These are phyloP conservation scores for Dactylellina drechsleri DNA, from an alignment of 2,329 filamentous ascomycete species.

Conservation along the genomic window DNA sequence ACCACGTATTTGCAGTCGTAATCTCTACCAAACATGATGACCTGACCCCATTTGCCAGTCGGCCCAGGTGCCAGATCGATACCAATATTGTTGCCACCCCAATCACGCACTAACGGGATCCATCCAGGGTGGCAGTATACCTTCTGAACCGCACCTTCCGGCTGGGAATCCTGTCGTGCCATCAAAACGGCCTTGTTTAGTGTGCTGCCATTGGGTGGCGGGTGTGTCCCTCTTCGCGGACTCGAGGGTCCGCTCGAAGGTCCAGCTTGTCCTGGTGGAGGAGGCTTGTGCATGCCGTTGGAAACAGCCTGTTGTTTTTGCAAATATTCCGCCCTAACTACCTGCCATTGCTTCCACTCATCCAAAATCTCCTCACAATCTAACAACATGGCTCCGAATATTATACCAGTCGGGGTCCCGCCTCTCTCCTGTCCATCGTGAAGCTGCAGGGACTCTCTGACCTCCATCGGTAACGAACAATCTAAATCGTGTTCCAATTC, in stretches of 20 bases:
- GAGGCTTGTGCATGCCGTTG: slow-evolving; percentile 13
- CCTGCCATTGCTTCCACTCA: slow-evolving; percentile 96
- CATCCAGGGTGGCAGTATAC: slow-evolving; percentile 92
- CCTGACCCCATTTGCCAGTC: slow-evolving; percentile 90
- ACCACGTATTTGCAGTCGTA: slow-evolving; percentile 99
- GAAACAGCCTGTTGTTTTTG: slow-evolving; percentile 66
- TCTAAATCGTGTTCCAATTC: slow-evolving; percentile 96
- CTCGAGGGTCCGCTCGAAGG: slow-evolving; percentile 61
- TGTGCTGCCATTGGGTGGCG: slow-evolving; percentile 56
- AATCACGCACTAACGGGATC: slow-evolving; percentile 96
- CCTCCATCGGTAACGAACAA: slow-evolving; percentile 89
- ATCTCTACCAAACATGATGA: slow-evolving; percentile 95
- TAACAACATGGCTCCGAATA: slow-evolving; percentile 93
- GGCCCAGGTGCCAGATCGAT: slow-evolving; percentile 92
- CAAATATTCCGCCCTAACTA: slow-evolving; percentile 89
- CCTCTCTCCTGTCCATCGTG: slow-evolving; percentile 98
- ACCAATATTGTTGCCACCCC: slow-evolving; percentile 97
- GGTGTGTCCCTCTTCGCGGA: slow-evolving; percentile 52
- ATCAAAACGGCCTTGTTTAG: slow-evolving; percentile 71
- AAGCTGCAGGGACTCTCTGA: slow-evolving; percentile 87
- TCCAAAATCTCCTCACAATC: slow-evolving; percentile 98
- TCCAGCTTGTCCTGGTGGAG: slow-evolving; percentile 69
- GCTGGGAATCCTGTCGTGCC: slow-evolving; percentile 85
- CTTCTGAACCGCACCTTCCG: slow-evolving; percentile 85
- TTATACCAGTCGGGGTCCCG: slow-evolving; percentile 86